A percentile compares a stretch with the other conserved stretches of the same genome.
phyloP scores from a whole-genome alignment of 768 basidiomycete genomes.

The Mycena albidolilacea region DNA sequence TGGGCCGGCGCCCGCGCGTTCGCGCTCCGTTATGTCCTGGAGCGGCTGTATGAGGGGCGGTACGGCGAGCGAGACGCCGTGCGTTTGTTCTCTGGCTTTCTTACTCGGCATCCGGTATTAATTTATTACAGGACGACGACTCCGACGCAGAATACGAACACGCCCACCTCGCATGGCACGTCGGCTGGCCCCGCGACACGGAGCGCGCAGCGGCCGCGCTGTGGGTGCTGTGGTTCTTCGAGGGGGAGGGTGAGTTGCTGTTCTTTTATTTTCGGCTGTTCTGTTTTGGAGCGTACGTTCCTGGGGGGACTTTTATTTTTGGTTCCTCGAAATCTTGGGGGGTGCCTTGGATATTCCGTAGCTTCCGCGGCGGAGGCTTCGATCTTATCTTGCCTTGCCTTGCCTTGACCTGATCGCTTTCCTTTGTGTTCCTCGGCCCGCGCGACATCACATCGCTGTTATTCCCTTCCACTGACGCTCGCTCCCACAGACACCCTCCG shows the following conservation, averaged over 20 bases:
- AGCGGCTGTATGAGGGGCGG: conserved; percentile 15
- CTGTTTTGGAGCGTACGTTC: no score
- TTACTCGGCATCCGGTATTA: no score
- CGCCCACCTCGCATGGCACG: conserved; percentile 14
- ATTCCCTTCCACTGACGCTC: neutral
- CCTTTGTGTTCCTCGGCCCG: neutral
- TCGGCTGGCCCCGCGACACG: conserved; percentile 34
- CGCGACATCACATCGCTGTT: no score
- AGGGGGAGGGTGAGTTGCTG: conserved; percentile 14
- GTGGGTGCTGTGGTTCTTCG: conserved; percentile 34
- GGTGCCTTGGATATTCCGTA: no score
- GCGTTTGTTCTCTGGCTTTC: no score
- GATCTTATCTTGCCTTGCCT: no score
- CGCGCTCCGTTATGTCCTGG: conserved; percentile 16
- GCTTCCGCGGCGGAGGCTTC: no score
- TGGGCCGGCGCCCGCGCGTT: conserved; percentile 31
- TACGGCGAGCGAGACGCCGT: neutral
- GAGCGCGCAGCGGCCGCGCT: conserved; percentile 22
- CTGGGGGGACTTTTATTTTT: no score
- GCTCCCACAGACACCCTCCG: conserved; percentile 18
- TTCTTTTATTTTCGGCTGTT: neutral
- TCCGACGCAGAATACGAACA: neutral
- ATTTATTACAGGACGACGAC: no score
- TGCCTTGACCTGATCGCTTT: neutral
- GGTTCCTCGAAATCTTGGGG: no score